Base-by-base conservation (phyloP, 805 yeast species). In the Maudiozyma saulgeensis region DNA sequence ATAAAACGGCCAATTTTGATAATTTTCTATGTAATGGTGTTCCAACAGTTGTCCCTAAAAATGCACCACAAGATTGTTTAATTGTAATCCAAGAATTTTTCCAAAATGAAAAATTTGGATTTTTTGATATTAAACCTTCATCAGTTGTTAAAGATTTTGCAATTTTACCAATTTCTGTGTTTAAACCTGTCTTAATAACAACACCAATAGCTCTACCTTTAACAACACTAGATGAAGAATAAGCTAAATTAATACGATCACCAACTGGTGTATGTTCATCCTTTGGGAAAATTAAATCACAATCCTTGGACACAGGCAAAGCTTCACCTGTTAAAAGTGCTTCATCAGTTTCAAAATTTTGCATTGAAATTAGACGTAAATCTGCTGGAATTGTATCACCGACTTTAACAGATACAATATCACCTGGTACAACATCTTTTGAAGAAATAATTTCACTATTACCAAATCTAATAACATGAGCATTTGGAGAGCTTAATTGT, bases 351-450 rank as follows among this genome's bases (percentile, higher is more conserved):
- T 84, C 75, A 54, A 93, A 75, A 61, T 89, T 91, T 39, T 80
- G 84, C 7, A 91, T 78, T 48, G 80, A 81, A 6, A 81, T 74
- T 47, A 93, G 70, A 57, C 99, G 77, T 35, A 93, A 70, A 67
- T 93, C 99, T 0, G 99, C 99, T 1, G 99, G 99, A 44, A 93
- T 80, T 50, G 96, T 78, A 68, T 93, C 99, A 56, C 99, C 99
- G 44, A 89, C 93, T 45, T 83, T 70, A 56, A 93, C 85, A 55
- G 82, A 82, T 45, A 91, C 93, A 57, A 93, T 68, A 66, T 93
- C 99, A 51, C 99, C 99, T 2, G 98, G 97, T 12, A 93, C 99
- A 49, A 93, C 77, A 41, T 79, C 78, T 1, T 88, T 78, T 0
- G 98, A 96, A 51, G 87, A 70, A 3, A 87, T 87, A 5, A 82